These are phyloP conservation scores for Rhizopogon vulgaris DNA, from an alignment of 768 basidiomycete genomes.

Conservation along the genomic window DNA sequence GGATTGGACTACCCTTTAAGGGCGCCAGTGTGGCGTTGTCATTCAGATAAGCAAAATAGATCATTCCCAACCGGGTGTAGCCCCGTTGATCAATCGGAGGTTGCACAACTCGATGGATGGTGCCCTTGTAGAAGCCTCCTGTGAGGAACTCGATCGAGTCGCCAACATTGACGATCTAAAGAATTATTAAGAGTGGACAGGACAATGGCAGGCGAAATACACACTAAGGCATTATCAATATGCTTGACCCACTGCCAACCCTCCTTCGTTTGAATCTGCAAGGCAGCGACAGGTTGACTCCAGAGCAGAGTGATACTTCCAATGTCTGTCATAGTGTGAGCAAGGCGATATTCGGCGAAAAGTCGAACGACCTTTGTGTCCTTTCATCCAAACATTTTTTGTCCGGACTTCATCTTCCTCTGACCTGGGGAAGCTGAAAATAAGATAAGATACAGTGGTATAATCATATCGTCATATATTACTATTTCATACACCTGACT, in stretches of 20 bases:
- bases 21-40: conserved; percentile 44
- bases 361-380: conserved; percentile 41
- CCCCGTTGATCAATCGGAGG: conserved; percentile 50
- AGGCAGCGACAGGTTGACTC: conserved; percentile 53
- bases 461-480: conserved; percentile 8
- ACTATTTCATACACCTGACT: conserved; percentile 71
- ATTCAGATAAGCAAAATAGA: conserved; percentile 51
- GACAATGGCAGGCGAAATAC: background rate
- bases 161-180: conserved; percentile 53
- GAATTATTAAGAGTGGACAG: background rate
- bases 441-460: background rate
- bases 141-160: conserved; percentile 56
- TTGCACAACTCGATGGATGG: conserved; percentile 56
- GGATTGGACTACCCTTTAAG: conserved; percentile 38
- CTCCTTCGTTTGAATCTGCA: conserved; percentile 50
- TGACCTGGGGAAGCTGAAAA: conserved; percentile 41
- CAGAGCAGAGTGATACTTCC: conserved; percentile 53
- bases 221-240: conserved; percentile 51
- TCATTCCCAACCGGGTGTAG: conserved; percentile 46
- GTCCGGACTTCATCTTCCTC: conserved; percentile 44
- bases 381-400: conserved; percentile 54
- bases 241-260: conserved; percentile 61
- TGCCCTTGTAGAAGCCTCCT: conserved; percentile 53
- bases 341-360: too few species aligned
- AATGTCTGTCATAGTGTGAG: conserved; percentile 31